Percentiles rank a stretch among this genome's conserved stretches.
Evolutionary conservation across 129 eudicot genomes (phyloP).

Genomic region (Pulicaria dysenterica): DNA sequence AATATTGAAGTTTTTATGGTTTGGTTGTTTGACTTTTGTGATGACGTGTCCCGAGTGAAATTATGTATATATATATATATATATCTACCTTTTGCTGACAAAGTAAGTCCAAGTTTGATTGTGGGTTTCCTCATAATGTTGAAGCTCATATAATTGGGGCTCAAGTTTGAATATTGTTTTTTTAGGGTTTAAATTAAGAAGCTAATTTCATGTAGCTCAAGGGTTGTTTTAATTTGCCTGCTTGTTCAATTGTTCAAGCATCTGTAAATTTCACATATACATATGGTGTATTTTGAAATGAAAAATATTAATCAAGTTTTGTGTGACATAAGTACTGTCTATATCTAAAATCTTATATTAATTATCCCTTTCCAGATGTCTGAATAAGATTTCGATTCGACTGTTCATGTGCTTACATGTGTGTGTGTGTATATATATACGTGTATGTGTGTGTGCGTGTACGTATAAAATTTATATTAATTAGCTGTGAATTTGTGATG

Average conservation of each 20-base stretch:
- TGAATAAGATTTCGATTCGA: no score
- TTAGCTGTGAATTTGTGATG: no score
- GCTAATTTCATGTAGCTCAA: constrained; percentile 19
- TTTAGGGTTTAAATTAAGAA: constrained; percentile 18
- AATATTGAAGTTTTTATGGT: background rate
- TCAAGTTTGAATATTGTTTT: constrained; percentile 5
- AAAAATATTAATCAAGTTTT: constrained; percentile 19
- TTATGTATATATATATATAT: background rate
- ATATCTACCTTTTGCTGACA: constrained; percentile 15
- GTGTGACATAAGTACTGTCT: constrained; percentile 24
- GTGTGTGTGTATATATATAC: no score
- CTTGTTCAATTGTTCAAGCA: background rate
- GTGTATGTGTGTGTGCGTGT: background rate
- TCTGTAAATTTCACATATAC: constrained; percentile 26
- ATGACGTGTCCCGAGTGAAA: constrained; percentile 16
- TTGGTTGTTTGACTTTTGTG: constrained; percentile 15
- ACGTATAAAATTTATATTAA: background rate
- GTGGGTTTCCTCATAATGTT: constrained; percentile 10
- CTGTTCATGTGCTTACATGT: background rate
- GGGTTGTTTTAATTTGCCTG: constrained; percentile 1
- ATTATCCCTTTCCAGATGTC: no score
- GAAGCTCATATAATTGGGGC: background rate
- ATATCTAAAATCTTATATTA: background rate
- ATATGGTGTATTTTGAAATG: constrained; percentile 16
- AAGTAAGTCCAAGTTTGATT: constrained; percentile 32